Conservation (phyloP, 2,329 filamentous ascomycete species). For the Cercospora janseana region DNA sequence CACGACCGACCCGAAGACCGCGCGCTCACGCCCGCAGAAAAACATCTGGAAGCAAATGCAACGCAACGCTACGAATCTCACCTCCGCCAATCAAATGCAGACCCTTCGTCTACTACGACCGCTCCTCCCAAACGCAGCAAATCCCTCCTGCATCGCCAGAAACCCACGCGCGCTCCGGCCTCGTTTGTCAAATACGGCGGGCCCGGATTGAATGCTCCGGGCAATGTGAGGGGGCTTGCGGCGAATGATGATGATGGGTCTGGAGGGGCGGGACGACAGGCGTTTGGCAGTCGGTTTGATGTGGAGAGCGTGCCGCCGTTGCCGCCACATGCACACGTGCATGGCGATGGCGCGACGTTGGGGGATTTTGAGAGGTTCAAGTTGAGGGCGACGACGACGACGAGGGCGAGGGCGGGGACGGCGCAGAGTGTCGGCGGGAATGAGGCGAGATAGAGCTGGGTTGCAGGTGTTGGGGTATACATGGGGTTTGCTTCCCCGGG, state of each 20-base stretch:
- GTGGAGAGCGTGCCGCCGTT: background rate
- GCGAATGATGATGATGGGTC: background rate
- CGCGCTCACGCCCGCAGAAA: background rate
- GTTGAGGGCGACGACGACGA: too few species aligned
- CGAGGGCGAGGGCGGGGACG: too few species aligned
- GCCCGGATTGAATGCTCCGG: conserved; percentile 1
- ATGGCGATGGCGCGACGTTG: conserved; percentile 3
- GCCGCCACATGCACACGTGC: conserved; percentile 6
- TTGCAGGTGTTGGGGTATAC: too few species aligned
- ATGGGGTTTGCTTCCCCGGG: too few species aligned
- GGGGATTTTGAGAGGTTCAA: conserved; percentile 9
- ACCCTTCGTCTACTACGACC: background rate
- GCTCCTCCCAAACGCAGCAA: background rate
- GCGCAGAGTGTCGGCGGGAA: too few species aligned
- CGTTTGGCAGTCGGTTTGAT: too few species aligned
- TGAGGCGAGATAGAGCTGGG: too few species aligned
- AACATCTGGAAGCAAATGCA: conserved; percentile 3
- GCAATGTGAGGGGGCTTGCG: background rate
- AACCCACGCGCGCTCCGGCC: background rate
- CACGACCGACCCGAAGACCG: background rate
- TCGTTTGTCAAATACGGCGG: conserved; percentile 10
- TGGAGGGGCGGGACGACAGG: too few species aligned
- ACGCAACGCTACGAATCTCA: conserved; percentile 3
- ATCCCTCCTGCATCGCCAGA: background rate
- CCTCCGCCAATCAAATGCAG: background rate